Conservation (phyloP, 495 filamentous ascomycete species). For the Aspergillus ellipticus region DNA sequence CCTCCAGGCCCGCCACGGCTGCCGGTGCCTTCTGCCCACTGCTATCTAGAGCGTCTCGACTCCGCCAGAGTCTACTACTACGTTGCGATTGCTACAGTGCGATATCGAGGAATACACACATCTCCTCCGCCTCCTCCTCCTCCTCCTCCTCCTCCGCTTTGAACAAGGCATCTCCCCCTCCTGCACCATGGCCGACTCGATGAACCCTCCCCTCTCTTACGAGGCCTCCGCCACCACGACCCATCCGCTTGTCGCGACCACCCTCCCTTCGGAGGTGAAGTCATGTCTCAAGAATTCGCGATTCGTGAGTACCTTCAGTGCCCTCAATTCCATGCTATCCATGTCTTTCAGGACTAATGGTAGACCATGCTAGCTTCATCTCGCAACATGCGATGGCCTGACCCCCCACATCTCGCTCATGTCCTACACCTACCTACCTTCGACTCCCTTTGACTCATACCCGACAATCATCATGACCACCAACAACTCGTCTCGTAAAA, state of each 20-base stretch:
- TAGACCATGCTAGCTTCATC: slow-evolving; percentile 65
- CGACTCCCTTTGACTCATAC: slow-evolving; percentile 65
- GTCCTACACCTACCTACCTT: slow-evolving; percentile 97
- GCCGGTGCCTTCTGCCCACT: neutral
- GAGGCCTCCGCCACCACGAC: slow-evolving; percentile 70
- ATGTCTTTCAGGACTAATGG: neutral
- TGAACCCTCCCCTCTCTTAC: slow-evolving; percentile 63
- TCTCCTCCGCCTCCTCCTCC: slow-evolving; percentile 2
- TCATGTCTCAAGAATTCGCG: slow-evolving; percentile 90
- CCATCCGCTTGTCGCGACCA: slow-evolving; percentile 61
- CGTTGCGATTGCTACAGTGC: neutral
- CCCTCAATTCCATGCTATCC: neutral
- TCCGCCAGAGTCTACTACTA: neutral
- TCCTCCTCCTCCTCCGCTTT: neutral
- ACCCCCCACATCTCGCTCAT: slow-evolving; percentile 93
- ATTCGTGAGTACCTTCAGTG: slow-evolving; percentile 58
- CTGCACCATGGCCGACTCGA: slow-evolving; percentile 42
- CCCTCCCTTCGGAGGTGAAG: slow-evolving; percentile 78
- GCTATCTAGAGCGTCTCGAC: neutral
- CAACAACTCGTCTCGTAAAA: slow-evolving; percentile 84
- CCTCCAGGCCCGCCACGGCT: slow-evolving; percentile 8
- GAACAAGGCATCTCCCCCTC: neutral
- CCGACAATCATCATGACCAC: slow-evolving; percentile 93
- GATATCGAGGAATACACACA: neutral
- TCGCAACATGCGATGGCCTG: slow-evolving; percentile 81